Base-by-base conservation (phyloP, 1,284 basidiomycete genomes). In the Ceratobasidium theobromae region DNA sequence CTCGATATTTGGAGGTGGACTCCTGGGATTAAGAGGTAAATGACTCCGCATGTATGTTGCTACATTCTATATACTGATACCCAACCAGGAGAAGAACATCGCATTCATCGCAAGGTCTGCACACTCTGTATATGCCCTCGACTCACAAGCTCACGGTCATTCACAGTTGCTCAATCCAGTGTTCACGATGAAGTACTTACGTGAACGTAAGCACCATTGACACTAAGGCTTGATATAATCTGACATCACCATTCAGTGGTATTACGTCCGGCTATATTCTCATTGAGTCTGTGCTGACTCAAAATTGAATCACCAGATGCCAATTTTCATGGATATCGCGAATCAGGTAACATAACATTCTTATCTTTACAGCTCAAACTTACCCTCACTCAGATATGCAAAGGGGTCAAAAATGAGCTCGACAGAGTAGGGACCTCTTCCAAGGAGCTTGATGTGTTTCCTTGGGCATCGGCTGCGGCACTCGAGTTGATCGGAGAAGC, bases 401-500 rank as follows among this genome's bases (percentile, higher is more conserved):
- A 27, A 8, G 32, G 35, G 6, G 38, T 30, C 18, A 5, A 43
- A 21, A 40, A 58, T 16, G n/a, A 45, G 35, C 69, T 74, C 58
- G 49, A 75, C 28, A 54, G 4, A 6, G 49, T 65, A 23, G 67
- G 43, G 70, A 70, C 72, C n/a, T 67, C 55, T 25, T 25, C 45
- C n/a, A 72, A 70, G 23, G 73, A 81, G 71, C 70, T 84, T 28
- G 77, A 84, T 64, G 75, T 84, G 70, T 78, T 79, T 2, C 78
- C 81, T 43, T 84, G 81, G 81, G 75, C 82, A 71, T 79, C 78
- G 14, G 76, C 82, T 6, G 79, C 79, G 1, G 79, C 83, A 27
- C 74, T 84, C 2, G 83, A 84, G 71, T 77, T 77, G 3, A 77
- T 82, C 14, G 82, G 81, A 14, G 79, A 79, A 70, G 78, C 80